Base-by-base conservation (phyloP, 306 rosid species). In the Albizia julibrissin region DNA sequence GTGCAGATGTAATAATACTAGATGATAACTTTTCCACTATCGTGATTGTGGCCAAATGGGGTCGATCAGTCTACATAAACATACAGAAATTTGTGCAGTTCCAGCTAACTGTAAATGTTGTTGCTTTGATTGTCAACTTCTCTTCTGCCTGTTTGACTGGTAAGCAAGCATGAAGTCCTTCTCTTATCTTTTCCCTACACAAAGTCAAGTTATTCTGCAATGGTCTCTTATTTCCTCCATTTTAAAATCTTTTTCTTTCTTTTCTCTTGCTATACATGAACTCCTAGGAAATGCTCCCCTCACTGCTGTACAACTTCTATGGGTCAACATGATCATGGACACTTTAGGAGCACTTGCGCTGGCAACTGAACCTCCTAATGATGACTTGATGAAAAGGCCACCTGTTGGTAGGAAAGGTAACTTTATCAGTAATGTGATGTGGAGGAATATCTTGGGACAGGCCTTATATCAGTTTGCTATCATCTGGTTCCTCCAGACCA, bases 311-410 rank as follows among this genome's bases (percentile, higher is more conserved):
- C 99, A 95, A 87, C 98, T 95, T 81, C 92, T 95, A 46, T 95
- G 99, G 99, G 99, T 95, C 83, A 95, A 95, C 88, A 95, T 95
- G 99, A 95, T 95, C 84, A 95, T 93, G 99, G 99, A 95, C 84
- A 95, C 99, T 83, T 89, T 95, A 66, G 99, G 99, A 85, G 99
- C 99, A 42, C 98, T 95, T 87, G 99, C 98, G 61, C 84, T 95
- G 52, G 99, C 99, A 81, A 95, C 99, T 0, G 97, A 95, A 83
- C 99, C 98, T 73, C 99, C 99, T 18, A 92, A 65, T 27, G 93
- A 91, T 24, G 96, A 92, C 54, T 83, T 95, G 83, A 95, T 95
- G 99, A 93, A 93, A 80, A 91, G 93, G 86, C 26, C 88, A 19
- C 99, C 99, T 3, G 99, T 95, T 87, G 99, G 99, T 31, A 87